These are phyloP conservation scores for Tephrocybe sp. DNA, from an alignment of 768 basidiomycete species.

Conservation along the genomic window DNA sequence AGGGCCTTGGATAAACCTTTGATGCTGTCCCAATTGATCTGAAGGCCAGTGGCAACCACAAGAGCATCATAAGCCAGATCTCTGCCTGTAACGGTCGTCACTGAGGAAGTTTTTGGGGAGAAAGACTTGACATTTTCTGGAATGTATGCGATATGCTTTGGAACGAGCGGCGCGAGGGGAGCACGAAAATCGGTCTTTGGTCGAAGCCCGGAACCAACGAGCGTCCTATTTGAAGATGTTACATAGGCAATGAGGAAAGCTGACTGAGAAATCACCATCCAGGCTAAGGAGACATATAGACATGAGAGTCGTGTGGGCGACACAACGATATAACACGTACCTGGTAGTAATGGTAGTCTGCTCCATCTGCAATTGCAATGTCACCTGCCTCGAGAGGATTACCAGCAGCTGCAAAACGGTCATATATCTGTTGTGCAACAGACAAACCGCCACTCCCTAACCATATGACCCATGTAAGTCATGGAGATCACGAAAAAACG, in stretches of 20 bases:
- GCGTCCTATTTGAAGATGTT: slow-evolving; percentile 57
- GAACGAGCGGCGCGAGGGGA: slow-evolving; percentile 69
- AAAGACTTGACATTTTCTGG: slow-evolving; percentile 73
- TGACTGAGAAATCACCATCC: slow-evolving; percentile 65
- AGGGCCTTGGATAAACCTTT: slow-evolving; percentile 75
- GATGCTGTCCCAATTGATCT: slow-evolving; percentile 82
- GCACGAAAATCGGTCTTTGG: slow-evolving; percentile 68
- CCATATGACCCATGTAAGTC: slow-evolving; percentile 7
- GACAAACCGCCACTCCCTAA: slow-evolving; percentile 80
- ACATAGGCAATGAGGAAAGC: not conserved
- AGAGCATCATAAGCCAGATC: slow-evolving; percentile 80
- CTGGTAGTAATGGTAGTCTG: slow-evolving; percentile 85
- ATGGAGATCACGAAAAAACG: not conserved
- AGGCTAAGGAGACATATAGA: slow-evolving; percentile 48
- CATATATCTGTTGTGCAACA: slow-evolving; percentile 85
- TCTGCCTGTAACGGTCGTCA: slow-evolving; percentile 72
- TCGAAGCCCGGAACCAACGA: slow-evolving; percentile 87
- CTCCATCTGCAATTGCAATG: slow-evolving; percentile 82
- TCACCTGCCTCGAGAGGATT: slow-evolving; percentile 71
- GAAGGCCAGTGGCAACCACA: slow-evolving; percentile 86
- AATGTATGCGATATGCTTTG: slow-evolving; percentile 69
- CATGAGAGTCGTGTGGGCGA: not conserved
- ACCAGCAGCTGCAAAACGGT: slow-evolving; percentile 72
- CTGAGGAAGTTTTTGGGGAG: slow-evolving; percentile 68
- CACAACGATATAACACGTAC: slow-evolving; percentile 32